Conservation (phyloP, 1,284 basidiomycete genomes). For the Chondrostereum purpureum region DNA sequence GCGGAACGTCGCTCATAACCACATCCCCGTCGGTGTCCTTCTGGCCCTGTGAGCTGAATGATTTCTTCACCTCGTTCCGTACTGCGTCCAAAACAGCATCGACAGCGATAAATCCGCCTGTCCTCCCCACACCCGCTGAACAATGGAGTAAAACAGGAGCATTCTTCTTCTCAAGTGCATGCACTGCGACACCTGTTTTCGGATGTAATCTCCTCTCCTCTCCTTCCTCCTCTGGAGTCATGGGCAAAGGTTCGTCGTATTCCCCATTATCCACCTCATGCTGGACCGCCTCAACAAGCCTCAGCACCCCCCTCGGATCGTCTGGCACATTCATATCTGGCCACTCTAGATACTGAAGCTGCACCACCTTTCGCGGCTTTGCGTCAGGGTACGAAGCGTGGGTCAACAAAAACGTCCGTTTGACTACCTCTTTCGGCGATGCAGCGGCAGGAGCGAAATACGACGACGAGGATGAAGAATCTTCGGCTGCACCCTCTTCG, state of each 20-base stretch:
- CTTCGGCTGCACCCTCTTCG: slow-evolving; percentile 8
- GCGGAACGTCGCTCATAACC: slow-evolving; percentile 5
- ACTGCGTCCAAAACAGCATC: slow-evolving; percentile 82
- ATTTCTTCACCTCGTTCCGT: slow-evolving; percentile 49
- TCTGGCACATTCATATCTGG: slow-evolving; percentile 92
- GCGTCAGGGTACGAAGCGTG: slow-evolving; percentile 54
- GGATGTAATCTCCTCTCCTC: slow-evolving; percentile 27
- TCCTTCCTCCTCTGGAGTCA: not conserved
- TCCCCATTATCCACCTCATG: slow-evolving; percentile 37
- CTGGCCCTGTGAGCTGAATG: slow-evolving; percentile 2
- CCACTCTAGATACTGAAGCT: slow-evolving; percentile 89
- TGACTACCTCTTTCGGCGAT: slow-evolving; percentile 40
- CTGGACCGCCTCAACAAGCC: slow-evolving; percentile 63
- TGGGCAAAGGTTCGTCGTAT: not conserved
- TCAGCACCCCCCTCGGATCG: slow-evolving; percentile 66
- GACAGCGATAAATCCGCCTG: slow-evolving; percentile 86
- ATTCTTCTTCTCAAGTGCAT: slow-evolving; percentile 34
- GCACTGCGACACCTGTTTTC: slow-evolving; percentile 42
- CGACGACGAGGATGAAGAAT: slow-evolving; percentile 11
- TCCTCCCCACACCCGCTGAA: slow-evolving; percentile 88
- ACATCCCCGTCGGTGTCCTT: slow-evolving; percentile 13
- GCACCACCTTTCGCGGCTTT: slow-evolving; percentile 57
- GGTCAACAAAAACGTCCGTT: slow-evolving; percentile 64
- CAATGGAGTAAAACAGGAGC: slow-evolving; percentile 70
- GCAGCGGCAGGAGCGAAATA: slow-evolving; percentile 5